Conservation (phyloP, 2,329 filamentous ascomycete species). For the Aspergillus fischeri region DNA sequence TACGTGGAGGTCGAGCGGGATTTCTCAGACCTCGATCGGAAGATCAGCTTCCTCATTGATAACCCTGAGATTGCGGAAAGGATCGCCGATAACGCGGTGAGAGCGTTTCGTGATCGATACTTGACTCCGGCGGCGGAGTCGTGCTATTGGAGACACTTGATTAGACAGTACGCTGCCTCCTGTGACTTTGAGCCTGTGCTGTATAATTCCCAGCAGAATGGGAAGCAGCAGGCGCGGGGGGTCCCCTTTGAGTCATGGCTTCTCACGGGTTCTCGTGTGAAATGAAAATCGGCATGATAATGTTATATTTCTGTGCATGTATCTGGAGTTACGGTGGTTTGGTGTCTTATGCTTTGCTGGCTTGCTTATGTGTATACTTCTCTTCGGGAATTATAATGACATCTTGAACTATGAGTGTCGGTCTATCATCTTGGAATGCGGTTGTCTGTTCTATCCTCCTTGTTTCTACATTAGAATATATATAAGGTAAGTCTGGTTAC, state of each 20-base stretch:
- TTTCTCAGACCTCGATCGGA: constrained; percentile 53
- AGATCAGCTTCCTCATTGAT: constrained; percentile 41
- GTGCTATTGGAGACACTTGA: constrained; percentile 53
- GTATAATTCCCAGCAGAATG: constrained; percentile 25
- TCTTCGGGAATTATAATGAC: not conserved
- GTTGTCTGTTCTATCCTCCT: not conserved
- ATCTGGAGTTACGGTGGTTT: constrained; percentile 5
- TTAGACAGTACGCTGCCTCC: constrained; percentile 34
- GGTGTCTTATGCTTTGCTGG: not conserved
- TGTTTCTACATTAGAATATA: not conserved
- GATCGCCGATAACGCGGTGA: constrained; percentile 49
- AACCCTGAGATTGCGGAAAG: constrained; percentile 43
- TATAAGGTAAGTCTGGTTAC: too few relatives aligned
- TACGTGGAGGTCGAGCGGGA: constrained; percentile 48
- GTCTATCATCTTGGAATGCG: not conserved
- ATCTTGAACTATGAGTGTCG: not conserved
- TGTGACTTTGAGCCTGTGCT: constrained; percentile 41
- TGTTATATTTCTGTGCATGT: not conserved
- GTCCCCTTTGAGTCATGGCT: constrained; percentile 41
- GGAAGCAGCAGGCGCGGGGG: constrained; percentile 29
- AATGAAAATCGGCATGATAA: not conserved
- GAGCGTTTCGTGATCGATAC: constrained; percentile 50
- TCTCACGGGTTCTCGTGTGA: constrained; percentile 14
- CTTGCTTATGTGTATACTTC: not conserved
- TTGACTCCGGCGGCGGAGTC: constrained; percentile 52